Evolutionary conservation across 345 rosid genomes (phyloP), one percentile per base, ranked within the genome.

Genomic region (Gossypium thurberi): DNA sequence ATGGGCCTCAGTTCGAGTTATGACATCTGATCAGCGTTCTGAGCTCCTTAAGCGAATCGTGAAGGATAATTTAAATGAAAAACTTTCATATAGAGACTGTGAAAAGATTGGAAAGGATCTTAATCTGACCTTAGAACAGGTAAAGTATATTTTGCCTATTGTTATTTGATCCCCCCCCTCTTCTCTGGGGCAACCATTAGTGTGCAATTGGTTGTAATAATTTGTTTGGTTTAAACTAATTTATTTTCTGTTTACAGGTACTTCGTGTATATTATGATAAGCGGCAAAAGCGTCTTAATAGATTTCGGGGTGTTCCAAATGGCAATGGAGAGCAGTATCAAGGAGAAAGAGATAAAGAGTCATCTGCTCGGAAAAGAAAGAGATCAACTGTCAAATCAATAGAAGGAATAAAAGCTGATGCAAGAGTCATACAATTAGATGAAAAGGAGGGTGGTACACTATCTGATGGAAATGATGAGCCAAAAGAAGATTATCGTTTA

Each of bases 121-220:
- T 70, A 88, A 89, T 73, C 87, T 94, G 77, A 84, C 93, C 73
- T 73, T 94, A 60, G 97, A 90, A 79, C 98, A 94, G 98, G 97
- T 91, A 66, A 60, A 75, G 68, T 50, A 26, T 73, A 25, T 77
- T 58, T 20, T 76, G 72, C 76, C 74, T 72, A 42, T 21, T 47
- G 28, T 69, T 43, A 44, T 33, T 47, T 26, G 6, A 62, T 44
- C 25, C 13, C 44, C 15, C 17, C 2, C 21, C 23, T 10, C 0
- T 8, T 28, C 61, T 3, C 7, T 14, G 0, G 1, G 40, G 40
- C 40, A 23, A 10, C 37, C 28, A 11, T 46, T 26, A 18, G 47
- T 40, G 37, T 40, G 12, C 6, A 55, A 40, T 55, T 37, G 43
- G 21, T 13, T 51, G 2, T n/a, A 23, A 42, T 2, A 0, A 58